Evolutionary conservation across 495 filamentous ascomycete genomes (phyloP), one percentile per base, ranked within the genome.

Genomic region (Penicillium bovifimosum): DNA sequence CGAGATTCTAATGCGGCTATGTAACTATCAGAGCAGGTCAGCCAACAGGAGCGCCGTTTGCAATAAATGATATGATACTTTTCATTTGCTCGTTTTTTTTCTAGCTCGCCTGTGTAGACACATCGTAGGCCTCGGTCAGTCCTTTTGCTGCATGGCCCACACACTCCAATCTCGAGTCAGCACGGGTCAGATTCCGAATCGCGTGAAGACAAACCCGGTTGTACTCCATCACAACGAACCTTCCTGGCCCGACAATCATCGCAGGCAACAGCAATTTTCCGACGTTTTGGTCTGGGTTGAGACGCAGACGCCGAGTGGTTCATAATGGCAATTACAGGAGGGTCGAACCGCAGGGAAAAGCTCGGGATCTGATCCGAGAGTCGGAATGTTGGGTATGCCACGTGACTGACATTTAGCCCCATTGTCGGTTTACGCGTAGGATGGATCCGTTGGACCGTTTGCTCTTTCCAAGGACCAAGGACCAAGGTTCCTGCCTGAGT

Each of bases 191-290:
- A 58, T 62, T 54, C 58, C 59, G 62, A 39, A 34, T 45, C 7
- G 16, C 20, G n/a, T 36, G 8, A 17, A 31, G 24, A 56, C 63
- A 29, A 54, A 73, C 68, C 60, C 29, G 70, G 70, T 49, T 73
- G 64, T 13, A 58, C 52, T n/a, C 70, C 70, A 55, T 73, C 70
- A 49, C 70, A 74, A 11, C 67, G 65, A 16, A 67, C 53, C 50
- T 71, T 72, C 17, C 65, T 65, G 4, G 56, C 40, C 1, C 69
- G 67, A 52, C 71, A 74, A 35, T 68, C 64, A 44, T 74, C 69
- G 38, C 71, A 74, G 5, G 69, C 69, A 5, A 71, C 60, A 0
- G 68, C 50, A 17, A 72, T 61, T 41, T 73, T 73, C 5, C 65
- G 67, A 6, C 68, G 65, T 39, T 72, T 73, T 10, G 36, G 7